Base-by-base conservation (phyloP, 2,329 filamentous ascomycete genomes). In the Aspergillus pseudoglaucus region DNA sequence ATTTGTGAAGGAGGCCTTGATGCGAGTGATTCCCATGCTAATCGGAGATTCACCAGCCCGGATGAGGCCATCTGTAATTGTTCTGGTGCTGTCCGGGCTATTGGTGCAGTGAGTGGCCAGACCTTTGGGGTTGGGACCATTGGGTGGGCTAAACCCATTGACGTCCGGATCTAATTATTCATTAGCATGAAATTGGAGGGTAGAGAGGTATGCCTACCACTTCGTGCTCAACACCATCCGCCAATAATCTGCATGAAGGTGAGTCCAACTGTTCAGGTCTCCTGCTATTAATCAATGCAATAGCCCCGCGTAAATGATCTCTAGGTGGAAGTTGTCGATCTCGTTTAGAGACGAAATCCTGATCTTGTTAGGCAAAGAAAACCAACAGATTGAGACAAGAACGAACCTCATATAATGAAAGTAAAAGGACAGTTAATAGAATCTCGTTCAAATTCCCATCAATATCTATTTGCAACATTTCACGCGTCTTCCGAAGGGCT, bases 351-450 rank as follows among this genome's bases (percentile, higher is more conserved):
- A 50, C 42, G 4, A 64, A 59, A 48, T 63, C 59, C 62, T 63
- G 17, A 10, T 23, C 14, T 37, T 23, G 15, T 52, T 32, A 51
- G 42, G 6, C 22, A 22, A 12, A 7, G 8, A 42, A 6, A 8
- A 2, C 10, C 4, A 14, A 27, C 12, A 22, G 1, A 6, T 14
- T 10, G 12, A 25, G 5, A 9, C 25, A 3, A 20, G 6, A 3
- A 45, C 47, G 44, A 42, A 64, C 62, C 52, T 64, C 62, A 25
- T 59, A 64, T 2, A 51, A 55, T 12, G 55, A 61, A 7, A 64
- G 53, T 14, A 62, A 43, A 12, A 64, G 48, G 35, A 62, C 54
- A 2, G 58, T 57, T 44, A 61, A 54, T 4, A 64, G 37, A 18
- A 59, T 50, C 22, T 56, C 50, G 33, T 63, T 54, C 12, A 59